A percentile compares a stretch with the other conserved stretches of the same genome.
These are phyloP conservation scores for Blastocystis hominis DNA, from an alignment of 352 stramenopile genomes.

Conservation along the genomic window DNA sequence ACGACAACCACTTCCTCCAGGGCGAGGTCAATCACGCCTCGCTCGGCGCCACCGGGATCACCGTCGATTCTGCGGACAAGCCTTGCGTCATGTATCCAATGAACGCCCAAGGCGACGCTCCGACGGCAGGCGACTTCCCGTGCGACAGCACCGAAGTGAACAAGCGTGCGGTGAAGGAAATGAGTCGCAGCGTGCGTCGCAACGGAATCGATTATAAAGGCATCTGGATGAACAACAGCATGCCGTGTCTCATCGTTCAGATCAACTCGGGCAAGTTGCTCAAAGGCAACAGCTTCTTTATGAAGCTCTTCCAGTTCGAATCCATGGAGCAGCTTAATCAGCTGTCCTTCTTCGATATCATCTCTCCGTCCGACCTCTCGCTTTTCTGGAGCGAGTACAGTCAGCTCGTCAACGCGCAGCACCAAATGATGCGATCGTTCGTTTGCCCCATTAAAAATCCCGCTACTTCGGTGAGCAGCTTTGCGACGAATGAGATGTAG, in stretches of 20 bases:
- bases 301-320: conserved; percentile 50
- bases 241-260: conserved; percentile 26
- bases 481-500: background rate
- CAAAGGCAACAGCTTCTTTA: conserved; percentile 46
- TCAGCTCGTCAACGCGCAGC: conserved; percentile 43
- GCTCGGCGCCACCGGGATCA: background rate
- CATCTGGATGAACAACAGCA: conserved; percentile 55
- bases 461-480: background rate
- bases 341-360: conserved; percentile 52
- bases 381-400: conserved; percentile 55
- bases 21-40: background rate
- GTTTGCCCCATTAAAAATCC: conserved; percentile 48
- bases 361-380: background rate
- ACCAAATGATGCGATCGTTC: conserved; percentile 35
- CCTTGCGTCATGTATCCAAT: background rate
- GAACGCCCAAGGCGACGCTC: background rate
- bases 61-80: background rate
- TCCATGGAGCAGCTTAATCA: conserved; percentile 49
- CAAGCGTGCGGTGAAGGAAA: background rate
- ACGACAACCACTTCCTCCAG: conserved; percentile 52
- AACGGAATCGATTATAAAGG: conserved; percentile 52
- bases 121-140: background rate
- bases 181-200: background rate
- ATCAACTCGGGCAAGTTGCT: conserved; percentile 48
- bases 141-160: background rate